Conservation (phyloP, 495 filamentous ascomycete species). For the Hypoxylon intermedium region DNA sequence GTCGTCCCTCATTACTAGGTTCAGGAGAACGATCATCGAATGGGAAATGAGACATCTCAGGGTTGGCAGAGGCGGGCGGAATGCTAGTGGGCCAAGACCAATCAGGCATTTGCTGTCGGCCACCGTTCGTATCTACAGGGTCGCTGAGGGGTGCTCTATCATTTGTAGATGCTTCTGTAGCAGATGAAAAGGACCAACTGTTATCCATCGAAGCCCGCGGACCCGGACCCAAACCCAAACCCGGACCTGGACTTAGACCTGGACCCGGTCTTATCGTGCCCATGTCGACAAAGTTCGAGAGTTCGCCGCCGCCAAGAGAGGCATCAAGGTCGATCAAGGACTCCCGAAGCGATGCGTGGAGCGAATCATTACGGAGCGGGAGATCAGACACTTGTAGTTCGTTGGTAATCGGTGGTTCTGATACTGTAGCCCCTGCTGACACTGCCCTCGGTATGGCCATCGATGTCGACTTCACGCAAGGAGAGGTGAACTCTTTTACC, state of each 20-base stretch:
- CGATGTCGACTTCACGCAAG: too few relatives aligned
- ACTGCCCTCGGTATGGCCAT: too few relatives aligned
- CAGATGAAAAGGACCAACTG: constrained; percentile 45
- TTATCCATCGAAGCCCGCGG: constrained; percentile 53
- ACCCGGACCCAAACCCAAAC: constrained; percentile 31
- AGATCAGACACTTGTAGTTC: constrained; percentile 55
- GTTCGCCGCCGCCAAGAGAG: constrained; percentile 53
- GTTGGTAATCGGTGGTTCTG: constrained; percentile 31
- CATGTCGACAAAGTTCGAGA: constrained; percentile 64
- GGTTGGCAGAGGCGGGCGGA: constrained; percentile 57
- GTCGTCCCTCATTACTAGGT: constrained; percentile 46
- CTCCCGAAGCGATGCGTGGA: constrained; percentile 58
- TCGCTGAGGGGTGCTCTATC: constrained; percentile 58
- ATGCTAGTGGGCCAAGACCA: constrained; percentile 67
- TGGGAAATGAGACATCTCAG: constrained; percentile 58
- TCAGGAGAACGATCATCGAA: constrained; percentile 45
- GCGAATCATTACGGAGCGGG: constrained; percentile 59
- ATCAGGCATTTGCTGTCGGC: constrained; percentile 62
- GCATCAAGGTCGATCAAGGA: constrained; percentile 66
- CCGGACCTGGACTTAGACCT: constrained; percentile 13
- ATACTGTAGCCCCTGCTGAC: too few relatives aligned
- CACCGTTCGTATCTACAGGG: constrained; percentile 53
- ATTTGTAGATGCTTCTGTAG: constrained; percentile 53
- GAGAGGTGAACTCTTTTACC: too few relatives aligned
- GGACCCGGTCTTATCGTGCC: constrained; percentile 62